These are phyloP conservation scores for Plenodomus lindquistii DNA, from an alignment of 2,329 filamentous ascomycete species.

Conservation along the genomic window DNA sequence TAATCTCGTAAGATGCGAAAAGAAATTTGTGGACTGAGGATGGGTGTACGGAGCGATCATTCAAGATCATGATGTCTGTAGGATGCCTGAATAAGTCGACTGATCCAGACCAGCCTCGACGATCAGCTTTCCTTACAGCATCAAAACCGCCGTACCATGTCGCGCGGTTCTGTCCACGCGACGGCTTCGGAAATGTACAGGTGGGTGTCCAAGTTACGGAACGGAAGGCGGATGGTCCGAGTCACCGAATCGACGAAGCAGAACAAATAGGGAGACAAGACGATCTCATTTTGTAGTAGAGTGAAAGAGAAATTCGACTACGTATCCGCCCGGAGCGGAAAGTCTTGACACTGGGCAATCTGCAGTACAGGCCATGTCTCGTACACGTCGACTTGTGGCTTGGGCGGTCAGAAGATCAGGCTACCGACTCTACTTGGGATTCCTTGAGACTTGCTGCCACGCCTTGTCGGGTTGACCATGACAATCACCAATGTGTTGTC, in stretches of 20 bases:
- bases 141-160: not conserved
- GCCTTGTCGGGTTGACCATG: not conserved
- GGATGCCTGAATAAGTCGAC: not conserved
- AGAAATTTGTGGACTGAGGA: too few relatives aligned
- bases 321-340: not conserved
- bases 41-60: not conserved
- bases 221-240: not conserved
- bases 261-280: not conserved
- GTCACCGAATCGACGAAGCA: not conserved
- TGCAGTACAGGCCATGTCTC: not conserved
- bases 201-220: not conserved
- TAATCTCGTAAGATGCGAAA: too few relatives aligned
- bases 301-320: not conserved
- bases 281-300: not conserved
- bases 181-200: not conserved
- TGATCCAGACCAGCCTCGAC: not conserved
- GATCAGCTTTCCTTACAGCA: not conserved
- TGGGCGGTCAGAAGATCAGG: not conserved
- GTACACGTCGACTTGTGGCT: not conserved
- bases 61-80: not conserved
- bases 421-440: not conserved
- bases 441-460: too few relatives aligned
- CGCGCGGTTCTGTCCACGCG: not conserved
- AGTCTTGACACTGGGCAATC: not conserved
- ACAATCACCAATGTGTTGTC: not conserved